Evolutionary conservation across 768 basidiomycete species (phyloP).

Genomic region (Leucosporidium creatinivorum): DNA sequence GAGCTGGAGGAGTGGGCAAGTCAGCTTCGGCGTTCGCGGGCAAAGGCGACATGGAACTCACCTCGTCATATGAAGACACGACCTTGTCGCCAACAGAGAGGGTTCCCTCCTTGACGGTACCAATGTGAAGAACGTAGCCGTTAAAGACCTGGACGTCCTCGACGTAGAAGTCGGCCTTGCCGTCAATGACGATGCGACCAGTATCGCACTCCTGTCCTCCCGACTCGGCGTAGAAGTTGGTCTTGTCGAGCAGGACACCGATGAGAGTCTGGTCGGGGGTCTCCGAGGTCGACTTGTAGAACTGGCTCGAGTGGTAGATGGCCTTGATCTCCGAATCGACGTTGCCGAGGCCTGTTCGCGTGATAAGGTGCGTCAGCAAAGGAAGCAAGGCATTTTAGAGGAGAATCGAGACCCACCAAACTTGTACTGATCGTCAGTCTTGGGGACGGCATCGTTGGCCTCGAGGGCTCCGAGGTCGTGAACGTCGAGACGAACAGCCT

Average conservation of each 20-base stretch:
- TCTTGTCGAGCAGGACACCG: slow-evolving; percentile 81
- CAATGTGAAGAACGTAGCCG: slow-evolving; percentile 92
- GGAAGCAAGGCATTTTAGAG: too few species aligned
- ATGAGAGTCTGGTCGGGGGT: slow-evolving; percentile 50
- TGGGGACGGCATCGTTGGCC: slow-evolving; percentile 64
- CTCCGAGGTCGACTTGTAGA: slow-evolving; percentile 47
- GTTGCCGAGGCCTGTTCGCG: slow-evolving; percentile 61
- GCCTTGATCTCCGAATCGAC: slow-evolving; percentile 67
- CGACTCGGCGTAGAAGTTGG: slow-evolving; percentile 94
- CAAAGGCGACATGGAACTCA: slow-evolving; percentile 41
- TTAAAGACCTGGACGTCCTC: slow-evolving; percentile 87
- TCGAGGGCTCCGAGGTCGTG: slow-evolving; percentile 86
- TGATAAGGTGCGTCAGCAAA: background rate
- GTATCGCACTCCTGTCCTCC: slow-evolving; percentile 98
- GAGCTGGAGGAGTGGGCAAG: slow-evolving; percentile 47
- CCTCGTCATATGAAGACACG: slow-evolving; percentile 87
- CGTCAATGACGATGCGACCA: slow-evolving; percentile 88
- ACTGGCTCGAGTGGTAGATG: slow-evolving; percentile 73
- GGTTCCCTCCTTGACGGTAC: slow-evolving; percentile 78
- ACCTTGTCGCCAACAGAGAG: slow-evolving; percentile 72
- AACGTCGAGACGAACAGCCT: slow-evolving; percentile 79
- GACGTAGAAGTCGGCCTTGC: slow-evolving; percentile 83
- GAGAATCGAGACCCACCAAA: slow-evolving; percentile 56
- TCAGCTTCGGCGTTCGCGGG: too few species aligned
- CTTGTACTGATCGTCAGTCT: slow-evolving; percentile 88